These are phyloP conservation scores for Metschnikowia proteae DNA, from an alignment of 805 yeast genomes.

Conservation along the genomic window DNA sequence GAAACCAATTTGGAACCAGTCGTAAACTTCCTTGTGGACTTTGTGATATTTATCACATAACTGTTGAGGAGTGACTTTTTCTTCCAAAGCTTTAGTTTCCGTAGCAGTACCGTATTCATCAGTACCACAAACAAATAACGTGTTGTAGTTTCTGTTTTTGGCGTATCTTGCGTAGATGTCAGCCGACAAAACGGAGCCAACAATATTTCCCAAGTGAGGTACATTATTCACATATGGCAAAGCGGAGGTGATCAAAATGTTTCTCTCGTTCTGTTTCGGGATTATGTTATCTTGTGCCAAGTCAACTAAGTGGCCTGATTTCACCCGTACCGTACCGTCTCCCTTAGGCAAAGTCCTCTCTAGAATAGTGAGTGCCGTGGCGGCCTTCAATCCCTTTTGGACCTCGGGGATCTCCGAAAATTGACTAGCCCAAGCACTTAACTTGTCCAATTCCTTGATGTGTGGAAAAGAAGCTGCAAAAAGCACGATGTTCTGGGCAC, in stretches of 20 bases:
- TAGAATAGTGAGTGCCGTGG: conserved; percentile 43
- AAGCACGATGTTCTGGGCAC: conserved; percentile 54
- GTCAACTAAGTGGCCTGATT: conserved; percentile 30
- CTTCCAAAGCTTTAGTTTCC: conserved; percentile 96
- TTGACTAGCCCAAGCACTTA: conserved; percentile 39
- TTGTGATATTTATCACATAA: conserved; percentile 87
- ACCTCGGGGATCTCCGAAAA: conserved; percentile 40
- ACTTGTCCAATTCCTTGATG: conserved; percentile 16
- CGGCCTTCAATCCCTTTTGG: conserved; percentile 42
- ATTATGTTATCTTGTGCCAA: conserved; percentile 26
- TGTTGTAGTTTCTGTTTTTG: conserved; percentile 83
- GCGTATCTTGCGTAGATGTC: conserved; percentile 90
- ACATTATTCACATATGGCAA: conserved; percentile 97
- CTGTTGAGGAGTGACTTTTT: conserved; percentile 80
- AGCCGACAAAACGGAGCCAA: conserved; percentile 92
- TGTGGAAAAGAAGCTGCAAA: conserved; percentile 56
- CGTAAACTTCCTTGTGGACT: conserved; percentile 84
- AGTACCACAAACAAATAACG: conserved; percentile 90
- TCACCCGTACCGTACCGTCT: conserved; percentile 37
- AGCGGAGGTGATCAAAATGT: conserved; percentile 90
- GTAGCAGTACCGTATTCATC: conserved; percentile 99
- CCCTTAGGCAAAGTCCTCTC: conserved; percentile 37
- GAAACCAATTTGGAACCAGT: conserved; percentile 95
- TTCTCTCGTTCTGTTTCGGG: conserved; percentile 72
- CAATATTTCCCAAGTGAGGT: conserved; percentile 95